A percentile compares a stretch with the other conserved stretches of the same genome.
Conservation (phyloP, 208 protist genomes). For the Trypanosoma boissoni region DNA sequence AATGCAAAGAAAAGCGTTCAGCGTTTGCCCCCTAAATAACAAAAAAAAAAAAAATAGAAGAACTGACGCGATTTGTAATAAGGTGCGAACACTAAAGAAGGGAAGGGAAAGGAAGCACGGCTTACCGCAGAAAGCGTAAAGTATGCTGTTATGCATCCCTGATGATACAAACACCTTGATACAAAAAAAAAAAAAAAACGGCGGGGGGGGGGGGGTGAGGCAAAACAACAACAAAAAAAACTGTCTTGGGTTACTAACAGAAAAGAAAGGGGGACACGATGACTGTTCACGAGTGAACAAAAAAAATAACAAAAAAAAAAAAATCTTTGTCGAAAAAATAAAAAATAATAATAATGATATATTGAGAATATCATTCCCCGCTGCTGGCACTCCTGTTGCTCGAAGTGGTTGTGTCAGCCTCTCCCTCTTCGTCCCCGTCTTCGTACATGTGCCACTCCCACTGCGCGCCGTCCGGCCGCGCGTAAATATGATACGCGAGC, state of each 20-base stretch:
- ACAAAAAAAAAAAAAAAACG: too few relatives aligned
- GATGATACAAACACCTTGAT: too few relatives aligned
- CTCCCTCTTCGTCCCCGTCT: conserved; percentile 14
- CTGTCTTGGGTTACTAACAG: neutral
- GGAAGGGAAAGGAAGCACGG: too few relatives aligned
- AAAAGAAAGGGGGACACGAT: conserved; percentile 16
- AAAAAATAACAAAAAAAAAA: conserved; percentile 6
- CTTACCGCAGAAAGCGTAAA: too few relatives aligned
- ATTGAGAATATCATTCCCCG: neutral
- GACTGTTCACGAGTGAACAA: conserved; percentile 4
- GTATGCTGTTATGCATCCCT: too few relatives aligned
- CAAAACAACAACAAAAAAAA: neutral
- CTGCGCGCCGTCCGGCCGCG: neutral
- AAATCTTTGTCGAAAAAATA: conserved; percentile 3
- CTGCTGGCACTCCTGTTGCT: neutral
- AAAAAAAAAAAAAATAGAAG: too few relatives aligned
- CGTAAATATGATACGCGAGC: conserved; percentile 6
- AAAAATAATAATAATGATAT: neutral
- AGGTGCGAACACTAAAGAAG: too few relatives aligned
- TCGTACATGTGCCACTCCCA: conserved; percentile 10
- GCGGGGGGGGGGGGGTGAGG: neutral
- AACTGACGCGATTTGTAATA: too few relatives aligned
- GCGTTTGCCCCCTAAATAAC: too few relatives aligned
- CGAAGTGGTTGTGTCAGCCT: neutral
- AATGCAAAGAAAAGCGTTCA: too few relatives aligned